A percentile compares a stretch with the other conserved stretches of the same genome.
phyloP scores from a whole-genome alignment of 1,284 basidiomycete species.

The Takashimella tepidaria region DNA sequence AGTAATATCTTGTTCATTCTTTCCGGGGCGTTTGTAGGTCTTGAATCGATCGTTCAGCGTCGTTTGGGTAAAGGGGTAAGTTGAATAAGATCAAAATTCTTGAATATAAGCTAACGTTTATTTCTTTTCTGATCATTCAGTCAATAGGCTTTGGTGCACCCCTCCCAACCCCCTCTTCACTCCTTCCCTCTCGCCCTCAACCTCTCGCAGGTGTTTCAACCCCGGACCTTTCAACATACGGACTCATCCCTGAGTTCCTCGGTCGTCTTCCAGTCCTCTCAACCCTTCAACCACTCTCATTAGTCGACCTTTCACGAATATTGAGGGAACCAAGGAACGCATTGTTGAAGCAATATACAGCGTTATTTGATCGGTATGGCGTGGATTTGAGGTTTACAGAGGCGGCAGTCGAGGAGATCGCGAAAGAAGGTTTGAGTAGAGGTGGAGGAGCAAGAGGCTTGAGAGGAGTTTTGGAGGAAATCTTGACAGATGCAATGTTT shows the following conservation, averaged over 20 bases:
- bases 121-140: too few relatives aligned
- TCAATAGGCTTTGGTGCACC: slow-evolving; percentile 83
- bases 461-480: slow-evolving; percentile 85
- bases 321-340: slow-evolving; percentile 87
- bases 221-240: slow-evolving; percentile 75
- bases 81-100: not conserved
- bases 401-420: slow-evolving; percentile 57
- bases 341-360: slow-evolving; percentile 80
- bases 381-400: slow-evolving; percentile 47
- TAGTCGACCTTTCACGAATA: slow-evolving; percentile 75
- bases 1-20: slow-evolving; percentile 85
- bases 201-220: slow-evolving; percentile 34
- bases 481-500: slow-evolving; percentile 80
- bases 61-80: slow-evolving; percentile 73
- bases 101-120: not conserved
- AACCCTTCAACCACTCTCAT: slow-evolving; percentile 66
- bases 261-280: slow-evolving; percentile 84
- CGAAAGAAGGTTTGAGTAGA: slow-evolving; percentile 66
- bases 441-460: slow-evolving; percentile 86
- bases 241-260: slow-evolving; percentile 91
- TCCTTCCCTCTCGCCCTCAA: slow-evolving; percentile 1
- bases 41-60: slow-evolving; percentile 73
- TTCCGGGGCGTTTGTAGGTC: slow-evolving; percentile 88
- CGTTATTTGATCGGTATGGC: slow-evolving; percentile 56
- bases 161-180: slow-evolving; percentile 45